Evolutionary conservation across 495 filamentous ascomycete species (phyloP), one percentile per base, ranked within the genome.

Genomic region (Lasiosphaeria miniovina): DNA sequence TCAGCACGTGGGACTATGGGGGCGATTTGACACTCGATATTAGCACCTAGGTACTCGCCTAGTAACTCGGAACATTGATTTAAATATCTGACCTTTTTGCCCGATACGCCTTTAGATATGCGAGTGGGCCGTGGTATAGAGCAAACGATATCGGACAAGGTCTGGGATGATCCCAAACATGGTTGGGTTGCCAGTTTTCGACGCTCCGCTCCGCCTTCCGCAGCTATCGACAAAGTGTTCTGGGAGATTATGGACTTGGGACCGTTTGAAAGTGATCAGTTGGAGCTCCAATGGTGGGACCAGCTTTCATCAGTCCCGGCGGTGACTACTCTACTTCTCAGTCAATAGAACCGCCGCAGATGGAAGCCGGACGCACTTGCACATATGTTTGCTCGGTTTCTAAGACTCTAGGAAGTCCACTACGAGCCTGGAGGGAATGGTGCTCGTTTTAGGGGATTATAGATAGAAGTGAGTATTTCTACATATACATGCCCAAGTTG

Each of bases 21-120:
- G 58, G 65, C 64, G 61, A 65, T 55, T 71, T 76, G 61, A 55
- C 66, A 50, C 69, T 77, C 55, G 75, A 76, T 63, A 74, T 75
- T 54, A 73, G 75, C 65, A 63, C 73, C 59, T 66, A n/a, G n/a
- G n/a, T n/a, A 74, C 57, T 70, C 72, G 58, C 71, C 66, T 49
- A 75, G 71, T 57, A 71, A 71, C 59, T 71, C 66, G 50, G 61
- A 70, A 59, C 69, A 75, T 68, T 70, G 63, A 65, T 75, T 72
- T 61, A 68, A 65, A 65, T 64, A 69, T 60, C 59, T 70, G 59
- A 69, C 64, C 60, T 72, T 69, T 58, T n/a, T 61, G 58, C 63
- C 71, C 33, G 68, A 72, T 67, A 55, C 40, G 48, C 57, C 59
- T 52, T 68, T 2, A 11, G 43, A 46, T n/a, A 5, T 14, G 8